Conservation (phyloP, 441 rosid species). For the Brassica hybrid region DNA sequence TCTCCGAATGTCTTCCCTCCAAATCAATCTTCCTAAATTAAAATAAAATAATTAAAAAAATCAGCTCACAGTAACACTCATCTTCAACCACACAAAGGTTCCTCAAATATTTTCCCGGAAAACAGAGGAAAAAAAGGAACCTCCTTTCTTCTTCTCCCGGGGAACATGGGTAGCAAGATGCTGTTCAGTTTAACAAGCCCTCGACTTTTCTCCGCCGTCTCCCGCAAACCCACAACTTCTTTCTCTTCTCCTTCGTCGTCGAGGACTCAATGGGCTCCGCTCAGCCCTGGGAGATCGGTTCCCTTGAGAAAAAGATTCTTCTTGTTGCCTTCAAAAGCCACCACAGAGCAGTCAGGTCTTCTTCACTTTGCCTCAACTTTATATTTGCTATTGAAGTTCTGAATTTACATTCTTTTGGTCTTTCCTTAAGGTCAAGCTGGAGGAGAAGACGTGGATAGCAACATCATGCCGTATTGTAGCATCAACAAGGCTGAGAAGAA, state of each 20-base stretch:
- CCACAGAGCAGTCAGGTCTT: constrained; percentile 83
- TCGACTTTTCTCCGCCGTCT: constrained; percentile 60
- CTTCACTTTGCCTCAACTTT: background rate
- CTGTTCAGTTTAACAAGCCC: constrained; percentile 59
- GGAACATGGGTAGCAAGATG: constrained; percentile 66
- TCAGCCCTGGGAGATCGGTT: constrained; percentile 49
- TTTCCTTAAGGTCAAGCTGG: constrained; percentile 59
- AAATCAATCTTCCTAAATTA: constrained; percentile 20
- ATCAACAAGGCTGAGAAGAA: constrained; percentile 81
- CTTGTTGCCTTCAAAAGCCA: constrained; percentile 63
- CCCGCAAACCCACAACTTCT: constrained; percentile 55
- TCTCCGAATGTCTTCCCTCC: constrained; percentile 46
- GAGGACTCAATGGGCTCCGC: constrained; percentile 47
- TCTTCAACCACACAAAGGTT: constrained; percentile 21
- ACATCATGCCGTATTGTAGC: constrained; percentile 83
- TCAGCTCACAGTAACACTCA: constrained; percentile 26
- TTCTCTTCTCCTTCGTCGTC: constrained; percentile 33
- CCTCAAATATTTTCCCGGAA: too few relatives aligned
- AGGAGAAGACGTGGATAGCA: constrained; percentile 62
- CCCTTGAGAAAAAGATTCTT: constrained; percentile 55
- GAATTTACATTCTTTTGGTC: constrained; percentile 3
- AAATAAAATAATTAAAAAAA: constrained; percentile 7
- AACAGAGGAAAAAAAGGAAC: constrained; percentile 35
- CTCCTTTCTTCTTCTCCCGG: constrained; percentile 2
- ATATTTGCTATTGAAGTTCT: background rate